Conservation (phyloP, 805 yeast species). For the Nakazawaea wickerhamii region DNA sequence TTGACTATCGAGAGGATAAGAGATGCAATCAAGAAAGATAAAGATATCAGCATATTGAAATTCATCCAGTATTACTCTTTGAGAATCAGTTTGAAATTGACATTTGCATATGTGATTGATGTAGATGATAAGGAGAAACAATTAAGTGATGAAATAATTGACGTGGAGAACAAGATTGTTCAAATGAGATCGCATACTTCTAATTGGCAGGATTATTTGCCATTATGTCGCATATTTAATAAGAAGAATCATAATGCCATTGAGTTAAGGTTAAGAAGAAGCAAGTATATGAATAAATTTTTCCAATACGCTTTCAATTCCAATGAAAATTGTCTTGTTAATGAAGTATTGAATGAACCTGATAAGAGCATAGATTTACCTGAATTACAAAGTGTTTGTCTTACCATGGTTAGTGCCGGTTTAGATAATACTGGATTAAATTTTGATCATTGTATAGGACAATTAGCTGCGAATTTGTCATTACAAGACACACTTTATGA, state of each 20-base stretch:
- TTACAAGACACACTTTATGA: constrained; percentile 40
- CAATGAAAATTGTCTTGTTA: constrained; percentile 21
- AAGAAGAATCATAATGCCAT: constrained; percentile 20
- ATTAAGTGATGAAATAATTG: constrained; percentile 46
- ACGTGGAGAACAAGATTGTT: constrained; percentile 52
- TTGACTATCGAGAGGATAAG: constrained; percentile 10
- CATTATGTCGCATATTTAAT: constrained; percentile 33
- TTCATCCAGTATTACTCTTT: constrained; percentile 46
- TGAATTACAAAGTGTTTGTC: constrained; percentile 55
- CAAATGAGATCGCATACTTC: constrained; percentile 53
- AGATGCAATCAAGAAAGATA: constrained; percentile 12
- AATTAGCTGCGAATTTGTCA: constrained; percentile 37
- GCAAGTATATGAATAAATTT: constrained; percentile 40
- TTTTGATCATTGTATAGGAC: constrained; percentile 56
- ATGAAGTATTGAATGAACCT: constrained; percentile 19
- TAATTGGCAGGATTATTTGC: constrained; percentile 50
- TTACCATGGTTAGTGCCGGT: constrained; percentile 78
- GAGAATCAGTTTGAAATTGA: constrained; percentile 41
- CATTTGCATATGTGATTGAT: constrained; percentile 49
- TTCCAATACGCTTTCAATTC: constrained; percentile 16
- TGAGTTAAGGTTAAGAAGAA: constrained; percentile 38
- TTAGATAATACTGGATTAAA: constrained; percentile 66
- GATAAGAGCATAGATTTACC: constrained; percentile 23
- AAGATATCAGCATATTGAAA: constrained; percentile 35
- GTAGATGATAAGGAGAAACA: constrained; percentile 27